phyloP scores from a whole-genome alignment of 176 grass and related monocot species.

The Phyllostachys edulis region DNA sequence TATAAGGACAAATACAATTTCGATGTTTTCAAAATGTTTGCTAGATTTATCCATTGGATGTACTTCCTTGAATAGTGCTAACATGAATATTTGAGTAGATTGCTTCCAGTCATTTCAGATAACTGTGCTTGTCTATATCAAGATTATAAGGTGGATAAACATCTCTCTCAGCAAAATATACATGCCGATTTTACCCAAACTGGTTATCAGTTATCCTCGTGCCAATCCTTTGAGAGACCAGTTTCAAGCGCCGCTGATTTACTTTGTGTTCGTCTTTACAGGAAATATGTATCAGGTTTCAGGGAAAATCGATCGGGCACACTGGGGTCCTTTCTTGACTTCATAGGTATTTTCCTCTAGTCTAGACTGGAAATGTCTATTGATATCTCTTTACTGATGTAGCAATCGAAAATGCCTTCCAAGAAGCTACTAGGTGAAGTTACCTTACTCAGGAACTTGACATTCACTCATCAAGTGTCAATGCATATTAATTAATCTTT shows the following conservation, averaged over 20 bases:
- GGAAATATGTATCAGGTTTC: conserved; percentile 92
- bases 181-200: neutral
- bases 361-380: neutral
- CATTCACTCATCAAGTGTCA: neutral
- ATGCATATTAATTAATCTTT: conserved; percentile 6
- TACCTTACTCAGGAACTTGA: neutral
- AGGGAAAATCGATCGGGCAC: conserved; percentile 58
- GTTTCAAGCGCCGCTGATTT: neutral
- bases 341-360: conserved; percentile 48
- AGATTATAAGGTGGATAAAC: neutral
- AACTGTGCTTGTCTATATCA: neutral
- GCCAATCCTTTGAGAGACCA: neutral
- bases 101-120: conserved; percentile 5
- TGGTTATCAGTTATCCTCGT: neutral
- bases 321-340: conserved; percentile 75
- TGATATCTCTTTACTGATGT: neutral
- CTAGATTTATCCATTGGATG: neutral
- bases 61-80: neutral
- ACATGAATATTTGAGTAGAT: neutral
- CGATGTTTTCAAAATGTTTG: neutral
- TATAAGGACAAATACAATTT: neutral
- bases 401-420: neutral
- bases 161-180: neutral
- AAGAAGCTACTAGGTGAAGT: conserved; percentile 2
- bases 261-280: conserved; percentile 22